A percentile compares a stretch with the other conserved stretches of the same genome.
phyloP scores from a whole-genome alignment of 1,139 yeast species.

The Pneumocystis carinii region DNA sequence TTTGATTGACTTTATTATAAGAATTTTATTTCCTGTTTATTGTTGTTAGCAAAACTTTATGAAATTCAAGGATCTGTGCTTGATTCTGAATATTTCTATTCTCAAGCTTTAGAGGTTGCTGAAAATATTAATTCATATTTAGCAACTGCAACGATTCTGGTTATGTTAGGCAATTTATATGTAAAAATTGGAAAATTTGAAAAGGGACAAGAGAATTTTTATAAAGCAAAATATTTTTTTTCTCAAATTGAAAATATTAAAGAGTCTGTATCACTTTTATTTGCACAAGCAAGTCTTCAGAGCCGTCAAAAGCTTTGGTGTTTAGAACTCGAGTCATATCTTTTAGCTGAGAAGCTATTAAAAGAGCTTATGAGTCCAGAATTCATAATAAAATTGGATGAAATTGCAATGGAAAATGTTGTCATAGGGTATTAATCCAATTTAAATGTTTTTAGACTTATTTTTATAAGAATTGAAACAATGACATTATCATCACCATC shows the following conservation, averaged over 20 bases:
- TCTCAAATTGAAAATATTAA: not conserved
- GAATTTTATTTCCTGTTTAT: not conserved
- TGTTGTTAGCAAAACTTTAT: not conserved
- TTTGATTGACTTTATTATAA: not conserved
- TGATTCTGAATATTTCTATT: conserved; percentile 1
- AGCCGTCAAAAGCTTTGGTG: not conserved
- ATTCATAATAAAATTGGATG: not conserved
- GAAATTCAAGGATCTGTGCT: not conserved
- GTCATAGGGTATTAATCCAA: not conserved
- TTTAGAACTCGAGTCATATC: not conserved
- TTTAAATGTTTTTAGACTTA: not conserved
- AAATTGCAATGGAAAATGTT: not conserved
- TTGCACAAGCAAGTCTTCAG: not conserved
- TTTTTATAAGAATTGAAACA: not conserved
- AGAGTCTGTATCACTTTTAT: not conserved
- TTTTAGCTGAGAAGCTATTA: not conserved
- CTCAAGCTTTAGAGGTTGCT: not conserved
- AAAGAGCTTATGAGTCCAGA: not conserved
- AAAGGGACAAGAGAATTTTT: not conserved
- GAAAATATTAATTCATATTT: not conserved
- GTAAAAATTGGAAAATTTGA: not conserved
- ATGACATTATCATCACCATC: not conserved
- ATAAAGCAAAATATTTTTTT: not conserved
- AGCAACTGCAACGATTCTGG: not conserved
- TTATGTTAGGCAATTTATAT: not conserved